A percentile compares a stretch with the other conserved stretches of the same genome.
These are phyloP conservation scores for Cubamyces lactineus DNA, from an alignment of 768 basidiomycete genomes.

Conservation along the genomic window DNA sequence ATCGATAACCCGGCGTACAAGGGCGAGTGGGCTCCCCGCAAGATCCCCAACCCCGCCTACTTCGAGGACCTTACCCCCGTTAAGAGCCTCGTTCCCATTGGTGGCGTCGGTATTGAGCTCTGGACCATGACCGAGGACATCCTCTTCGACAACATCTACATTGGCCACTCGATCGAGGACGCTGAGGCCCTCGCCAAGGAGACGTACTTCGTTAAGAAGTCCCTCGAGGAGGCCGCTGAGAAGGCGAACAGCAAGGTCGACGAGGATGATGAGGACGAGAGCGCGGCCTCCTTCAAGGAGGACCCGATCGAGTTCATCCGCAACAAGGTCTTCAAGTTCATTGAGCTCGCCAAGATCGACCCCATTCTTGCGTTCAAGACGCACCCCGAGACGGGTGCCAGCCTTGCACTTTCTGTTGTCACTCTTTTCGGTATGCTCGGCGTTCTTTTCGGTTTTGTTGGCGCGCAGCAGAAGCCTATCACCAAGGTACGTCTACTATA, in stretches of 20 bases:
- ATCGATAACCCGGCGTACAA: constrained; percentile 98
- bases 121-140: constrained; percentile 99
- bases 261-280: constrained; percentile 45
- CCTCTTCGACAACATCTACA: constrained; percentile 91
- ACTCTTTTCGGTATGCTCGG: constrained; percentile 87
- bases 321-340: constrained; percentile 75
- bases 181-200: constrained; percentile 83
- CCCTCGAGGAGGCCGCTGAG: constrained; percentile 67
- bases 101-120: constrained; percentile 95
- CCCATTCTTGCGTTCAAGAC: constrained; percentile 83
- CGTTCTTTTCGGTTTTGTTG: constrained; percentile 76
- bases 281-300: constrained; percentile 55
- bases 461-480: constrained; percentile 70
- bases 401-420: constrained; percentile 70
- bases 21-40: constrained; percentile 89
- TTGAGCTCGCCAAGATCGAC: constrained; percentile 74
- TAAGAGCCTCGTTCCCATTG: constrained; percentile 84
- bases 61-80: constrained; percentile 88
- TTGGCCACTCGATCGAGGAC: constrained; percentile 87
- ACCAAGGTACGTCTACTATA: constrained; percentile 56
- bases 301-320: constrained; percentile 85
- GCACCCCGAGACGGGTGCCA: constrained; percentile 86
- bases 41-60: constrained; percentile 89
- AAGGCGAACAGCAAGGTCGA: constrained; percentile 52
- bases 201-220: constrained; percentile 91